Percentiles rank a stretch among this genome's conserved stretches.
Evolutionary conservation across 2,329 filamentous ascomycete species (phyloP).

Genomic region (Mycocentrospora acerina): DNA sequence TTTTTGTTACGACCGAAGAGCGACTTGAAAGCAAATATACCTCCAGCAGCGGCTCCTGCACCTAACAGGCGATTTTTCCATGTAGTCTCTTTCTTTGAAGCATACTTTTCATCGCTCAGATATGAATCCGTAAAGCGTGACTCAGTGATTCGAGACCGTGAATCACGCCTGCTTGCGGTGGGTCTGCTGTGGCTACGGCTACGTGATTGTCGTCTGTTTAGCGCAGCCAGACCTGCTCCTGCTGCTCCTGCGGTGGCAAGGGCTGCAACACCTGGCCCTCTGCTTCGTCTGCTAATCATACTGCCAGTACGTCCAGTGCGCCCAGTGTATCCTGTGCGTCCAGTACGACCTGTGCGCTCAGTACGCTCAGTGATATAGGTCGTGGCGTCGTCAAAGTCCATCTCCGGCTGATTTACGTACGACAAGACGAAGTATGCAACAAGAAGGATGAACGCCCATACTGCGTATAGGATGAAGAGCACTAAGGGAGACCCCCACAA

Average conservation of each 20-base stretch:
- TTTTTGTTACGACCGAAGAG: slow-evolving; percentile 59
- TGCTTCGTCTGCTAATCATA: slow-evolving; percentile 58
- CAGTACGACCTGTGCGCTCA: slow-evolving; percentile 44
- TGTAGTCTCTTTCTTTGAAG: slow-evolving; percentile 32
- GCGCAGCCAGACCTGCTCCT: slow-evolving; percentile 59
- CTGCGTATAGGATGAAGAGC: slow-evolving; percentile 80
- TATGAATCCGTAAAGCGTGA: slow-evolving; percentile 37
- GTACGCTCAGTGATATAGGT: slow-evolving; percentile 60
- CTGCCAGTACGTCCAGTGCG: slow-evolving; percentile 51
- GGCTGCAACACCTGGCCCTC: no score
- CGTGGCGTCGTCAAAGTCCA: slow-evolving; percentile 57
- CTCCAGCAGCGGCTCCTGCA: slow-evolving; percentile 45
- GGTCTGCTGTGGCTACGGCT: slow-evolving; percentile 42
- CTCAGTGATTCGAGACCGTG: slow-evolving; percentile 28
- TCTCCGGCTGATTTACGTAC: slow-evolving; percentile 63
- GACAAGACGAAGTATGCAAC: slow-evolving; percentile 78
- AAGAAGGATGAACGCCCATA: slow-evolving; percentile 74
- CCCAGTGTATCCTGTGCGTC: slow-evolving; percentile 31
- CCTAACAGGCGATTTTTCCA: slow-evolving; percentile 51
- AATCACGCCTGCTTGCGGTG: slow-evolving; percentile 17
- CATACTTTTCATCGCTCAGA: slow-evolving; percentile 48
- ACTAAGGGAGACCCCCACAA: slow-evolving; percentile 87
- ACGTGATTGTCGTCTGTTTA: slow-evolving; percentile 45
- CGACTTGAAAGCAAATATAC: slow-evolving; percentile 51
- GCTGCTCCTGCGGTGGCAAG: slow-evolving; percentile 60